Percentiles rank a stretch among this genome's conserved stretches.
phyloP scores from a whole-genome alignment of 331 rosid genomes.

The Pyrus hybrid region DNA sequence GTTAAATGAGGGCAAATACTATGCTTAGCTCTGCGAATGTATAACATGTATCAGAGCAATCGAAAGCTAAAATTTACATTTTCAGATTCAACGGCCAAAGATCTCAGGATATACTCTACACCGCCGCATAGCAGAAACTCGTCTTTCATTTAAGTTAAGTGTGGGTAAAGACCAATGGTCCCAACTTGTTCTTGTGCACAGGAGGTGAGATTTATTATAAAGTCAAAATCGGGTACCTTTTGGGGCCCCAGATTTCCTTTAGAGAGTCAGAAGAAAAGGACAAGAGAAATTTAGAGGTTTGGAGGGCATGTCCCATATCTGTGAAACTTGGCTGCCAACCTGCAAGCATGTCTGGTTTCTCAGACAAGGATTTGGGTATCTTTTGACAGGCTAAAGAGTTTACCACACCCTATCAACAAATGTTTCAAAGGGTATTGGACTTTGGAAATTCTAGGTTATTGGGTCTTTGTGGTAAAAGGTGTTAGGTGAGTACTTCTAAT shows the following conservation, averaged over 20 bases:
- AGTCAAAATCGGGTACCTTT: constrained; percentile 16
- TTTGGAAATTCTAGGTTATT: not conserved
- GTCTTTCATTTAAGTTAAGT: no score
- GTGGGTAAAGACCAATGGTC: constrained; percentile 4
- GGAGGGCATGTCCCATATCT: constrained; percentile 51
- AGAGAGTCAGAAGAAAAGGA: constrained; percentile 47
- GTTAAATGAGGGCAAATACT: no score
- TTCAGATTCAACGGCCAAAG: not conserved
- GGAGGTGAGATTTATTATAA: constrained; percentile 20
- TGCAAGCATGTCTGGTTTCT: constrained; percentile 45
- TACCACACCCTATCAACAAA: constrained; percentile 13
- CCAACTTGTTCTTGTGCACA: not conserved
- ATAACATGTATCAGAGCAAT: no score
- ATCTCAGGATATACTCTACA: no score
- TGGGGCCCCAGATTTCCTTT: constrained; percentile 25
- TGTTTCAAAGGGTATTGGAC: constrained; percentile 6
- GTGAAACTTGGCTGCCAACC: constrained; percentile 52
- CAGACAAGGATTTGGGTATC: constrained; percentile 91
- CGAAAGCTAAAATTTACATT: no score
- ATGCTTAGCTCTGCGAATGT: no score
- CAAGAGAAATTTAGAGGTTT: constrained; percentile 36
- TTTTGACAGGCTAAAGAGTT: constrained; percentile 41
- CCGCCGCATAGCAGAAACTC: no score
- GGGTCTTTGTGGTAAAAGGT: not conserved
- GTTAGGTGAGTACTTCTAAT: not conserved